Base-by-base conservation (phyloP, 306 rosid genomes). In the Pueraria montana region DNA sequence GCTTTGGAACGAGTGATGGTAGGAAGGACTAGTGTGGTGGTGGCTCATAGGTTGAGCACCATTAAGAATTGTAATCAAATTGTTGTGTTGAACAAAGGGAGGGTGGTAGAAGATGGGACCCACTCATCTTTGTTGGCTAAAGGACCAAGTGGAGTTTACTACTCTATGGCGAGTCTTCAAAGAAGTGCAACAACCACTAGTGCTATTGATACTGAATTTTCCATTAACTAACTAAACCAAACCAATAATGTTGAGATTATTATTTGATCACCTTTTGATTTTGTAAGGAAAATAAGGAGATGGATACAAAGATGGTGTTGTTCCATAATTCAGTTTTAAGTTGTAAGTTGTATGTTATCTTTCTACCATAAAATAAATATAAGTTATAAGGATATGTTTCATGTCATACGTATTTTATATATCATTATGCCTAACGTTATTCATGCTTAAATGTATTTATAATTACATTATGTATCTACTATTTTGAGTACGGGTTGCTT, bases 41-140 rank as follows among this genome's bases (percentile, higher is more conserved):
- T 56, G 27, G 63, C 63, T 20, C 63, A 56, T 56, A 20, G 63
- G 30, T 56, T 56, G 63, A 56, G 63, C 30, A 56, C 63, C 30
- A 20, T 56, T 8, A 20, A 3, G 14, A 56, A 20, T 21, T 56
- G 30, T 56, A 10, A 56, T 56, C 27, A 0, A 20, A 56, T 56
- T 18, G 27, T 56, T 21, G 63, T 56, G 4, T 56, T 56, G 30
- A 26, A 56, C 20, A 20, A 56, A 56, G 30, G 63, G 4, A 56
- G 2, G 13, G 63, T 56, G 8, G 30, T 56, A 56, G 63, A 56
- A 10, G 30, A 56, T 20, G 63, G 63, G 27, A 56, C 63, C 8
- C 63, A 56, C 21, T 8, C 30, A 1, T 56, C 14, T 20, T 56
- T 56, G 63, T 20, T 56, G 63, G 30, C 30, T 56, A 56, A 56